phyloP scores from a whole-genome alignment of 345 rosid genomes.

The Heritiera fomes region DNA sequence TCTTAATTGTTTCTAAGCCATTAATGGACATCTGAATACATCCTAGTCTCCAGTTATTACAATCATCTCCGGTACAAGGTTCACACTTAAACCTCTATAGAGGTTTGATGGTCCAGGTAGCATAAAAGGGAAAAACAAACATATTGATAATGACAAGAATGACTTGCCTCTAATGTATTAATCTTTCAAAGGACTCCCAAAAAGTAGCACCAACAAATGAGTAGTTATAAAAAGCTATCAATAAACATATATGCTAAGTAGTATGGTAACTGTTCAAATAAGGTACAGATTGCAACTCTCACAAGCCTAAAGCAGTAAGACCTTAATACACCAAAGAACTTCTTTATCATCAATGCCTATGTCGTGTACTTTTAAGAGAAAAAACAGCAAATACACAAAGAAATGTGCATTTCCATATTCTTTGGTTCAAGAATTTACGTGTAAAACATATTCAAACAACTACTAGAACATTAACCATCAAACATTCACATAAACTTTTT shows the following conservation, averaged over 20 bases:
- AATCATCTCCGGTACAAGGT: background rate
- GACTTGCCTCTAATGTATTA: background rate
- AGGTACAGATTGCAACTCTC: background rate
- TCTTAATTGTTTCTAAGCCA: slow-evolving; percentile 7
- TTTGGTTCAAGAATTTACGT: background rate
- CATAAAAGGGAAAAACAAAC: background rate
- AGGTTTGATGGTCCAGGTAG: background rate
- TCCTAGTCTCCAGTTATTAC: background rate
- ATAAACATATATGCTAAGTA: background rate
- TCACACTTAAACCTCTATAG: background rate
- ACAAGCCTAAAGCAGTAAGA: slow-evolving; percentile 1
- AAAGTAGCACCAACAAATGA: background rate
- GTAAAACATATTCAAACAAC: background rate
- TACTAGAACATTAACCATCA: background rate
- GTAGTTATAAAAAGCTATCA: background rate
- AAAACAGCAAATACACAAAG: background rate
- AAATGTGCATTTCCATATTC: background rate
- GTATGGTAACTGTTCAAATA: background rate
- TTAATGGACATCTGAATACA: background rate
- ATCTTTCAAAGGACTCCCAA: background rate
- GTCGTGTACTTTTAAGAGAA: background rate
- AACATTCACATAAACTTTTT: background rate
- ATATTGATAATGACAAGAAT: background rate
- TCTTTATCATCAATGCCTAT: background rate
- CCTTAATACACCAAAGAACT: background rate